Conservation (phyloP, 2,329 filamentous ascomycete genomes). For the Fusarium concolor region DNA sequence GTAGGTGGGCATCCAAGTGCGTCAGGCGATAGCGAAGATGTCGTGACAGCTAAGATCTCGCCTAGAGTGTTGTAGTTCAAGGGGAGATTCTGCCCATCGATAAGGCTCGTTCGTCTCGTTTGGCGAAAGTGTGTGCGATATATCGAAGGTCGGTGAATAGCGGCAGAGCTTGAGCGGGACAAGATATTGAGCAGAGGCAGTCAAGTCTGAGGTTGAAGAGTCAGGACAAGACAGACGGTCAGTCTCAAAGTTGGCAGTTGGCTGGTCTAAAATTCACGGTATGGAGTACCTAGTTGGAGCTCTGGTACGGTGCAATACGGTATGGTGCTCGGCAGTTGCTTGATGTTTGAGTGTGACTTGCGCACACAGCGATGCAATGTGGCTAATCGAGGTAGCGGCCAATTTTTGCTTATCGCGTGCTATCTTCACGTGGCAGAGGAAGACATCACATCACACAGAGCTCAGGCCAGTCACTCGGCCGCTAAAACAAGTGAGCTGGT, state of each 20-base stretch:
- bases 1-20: conserved; percentile 36
- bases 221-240: conserved; percentile 20
- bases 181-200: conserved; percentile 2
- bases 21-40: conserved; percentile 20
- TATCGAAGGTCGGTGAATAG: conserved; percentile 32
- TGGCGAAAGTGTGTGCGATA: conserved; percentile 32
- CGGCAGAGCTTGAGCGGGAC: conserved; percentile 13
- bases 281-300: conserved; percentile 23
- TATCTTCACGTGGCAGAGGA: conserved; percentile 46
- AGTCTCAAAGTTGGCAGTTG: conserved; percentile 22
- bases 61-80: conserved; percentile 20
- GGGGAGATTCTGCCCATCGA: conserved; percentile 38
- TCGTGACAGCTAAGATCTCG: conserved; percentile 22
- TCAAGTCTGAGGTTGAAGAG: conserved; percentile 8
- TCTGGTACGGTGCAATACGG: background rate
- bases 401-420: conserved; percentile 45
- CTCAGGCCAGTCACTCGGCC: conserved; percentile 21
- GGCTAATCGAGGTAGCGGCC: conserved; percentile 44
- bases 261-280: conserved; percentile 26
- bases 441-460: conserved; percentile 21
- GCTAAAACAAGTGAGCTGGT: conserved; percentile 27
- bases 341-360: conserved; percentile 43
- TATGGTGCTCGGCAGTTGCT: conserved; percentile 29
- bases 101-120: conserved; percentile 29
- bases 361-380: conserved; percentile 44